These are phyloP conservation scores for Nakazawaea anatomiae DNA, from an alignment of 805 yeast species.

Conservation along the genomic window DNA sequence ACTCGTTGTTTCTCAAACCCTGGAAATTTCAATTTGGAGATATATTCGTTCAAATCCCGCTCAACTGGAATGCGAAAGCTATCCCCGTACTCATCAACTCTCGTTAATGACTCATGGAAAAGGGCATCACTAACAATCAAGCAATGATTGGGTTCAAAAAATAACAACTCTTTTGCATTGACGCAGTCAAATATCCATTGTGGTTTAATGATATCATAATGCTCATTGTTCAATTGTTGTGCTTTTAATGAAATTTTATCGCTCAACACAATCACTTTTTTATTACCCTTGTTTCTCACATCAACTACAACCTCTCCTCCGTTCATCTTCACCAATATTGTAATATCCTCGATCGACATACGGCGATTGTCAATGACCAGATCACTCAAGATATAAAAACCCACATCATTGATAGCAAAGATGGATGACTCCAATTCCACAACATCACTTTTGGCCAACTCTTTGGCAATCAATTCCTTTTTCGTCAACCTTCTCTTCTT, in stretches of 20 bases:
- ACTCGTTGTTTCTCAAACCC: not conserved
- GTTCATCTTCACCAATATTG: conserved; percentile 30
- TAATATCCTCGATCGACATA: conserved; percentile 29
- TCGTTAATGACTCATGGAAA: conserved; percentile 18
- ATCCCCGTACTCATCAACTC: conserved; percentile 59
- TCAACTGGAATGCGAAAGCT: conserved; percentile 39
- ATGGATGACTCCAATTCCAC: conserved; percentile 17
- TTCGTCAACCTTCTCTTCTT: conserved; percentile 16
- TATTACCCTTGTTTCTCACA: conserved; percentile 16
- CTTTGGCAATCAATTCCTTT: conserved; percentile 12
- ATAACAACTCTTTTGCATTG: conserved; percentile 30
- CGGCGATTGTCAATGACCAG: conserved; percentile 20
- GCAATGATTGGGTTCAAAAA: conserved; percentile 58
- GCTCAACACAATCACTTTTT: conserved; percentile 27
- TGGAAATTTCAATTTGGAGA: conserved; percentile 12
- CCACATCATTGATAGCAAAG: conserved; percentile 30
- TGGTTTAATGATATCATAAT: conserved; percentile 60
- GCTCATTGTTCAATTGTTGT: conserved; percentile 30
- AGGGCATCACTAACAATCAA: conserved; percentile 32
- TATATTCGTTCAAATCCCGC: conserved; percentile 13
- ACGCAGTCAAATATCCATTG: conserved; percentile 72
- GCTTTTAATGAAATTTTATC: conserved; percentile 34
- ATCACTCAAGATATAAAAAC: conserved; percentile 53
- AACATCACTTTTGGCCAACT: conserved; percentile 12
- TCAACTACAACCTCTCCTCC: conserved; percentile 46